Base-by-base conservation (phyloP, 2,329 filamentous ascomycete species). In the Capronia coronata region DNA sequence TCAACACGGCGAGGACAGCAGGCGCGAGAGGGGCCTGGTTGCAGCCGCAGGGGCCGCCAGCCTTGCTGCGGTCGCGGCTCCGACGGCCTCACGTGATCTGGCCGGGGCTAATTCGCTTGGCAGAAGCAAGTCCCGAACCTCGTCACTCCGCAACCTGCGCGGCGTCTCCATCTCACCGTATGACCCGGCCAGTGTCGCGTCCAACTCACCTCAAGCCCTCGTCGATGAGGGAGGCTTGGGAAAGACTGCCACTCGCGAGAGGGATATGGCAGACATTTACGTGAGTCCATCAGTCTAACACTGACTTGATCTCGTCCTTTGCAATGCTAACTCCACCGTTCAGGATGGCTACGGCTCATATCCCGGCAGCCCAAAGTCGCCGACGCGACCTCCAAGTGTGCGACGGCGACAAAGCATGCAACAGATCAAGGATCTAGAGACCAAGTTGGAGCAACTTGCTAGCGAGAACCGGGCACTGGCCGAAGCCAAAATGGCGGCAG, bases 401-500 rank as follows among this genome's bases (percentile, higher is more conserved):
- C 90, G 91, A 62, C 90, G 91, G 66, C 87, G 91, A 65, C 93
- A 95, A 71, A 97, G 91, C 76, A 91, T 97, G 83, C 91, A 97
- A 71, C 82, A 91, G 47, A 82, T 97, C 54, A 71, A 78, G 64
- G 91, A 98, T 63, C 82, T 98, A 64, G 89, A 97, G 73, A 76
- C 80, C 52, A 82, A 79, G 63, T 78, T 98, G 61, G 88, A 96
- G 61, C 84, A 91, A 67, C 76, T 98, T 57, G 75, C 85, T 34
- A 82, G 84, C 18, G 91, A 98, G 67, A 97, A 97, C 64, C 82
- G 84, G 49, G 73, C 81, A 55, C 80, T 98, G 22, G 76, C 80
- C 60, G 84, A 90, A 42, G 84, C 86, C 39, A 84, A 84, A 60
- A 68, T 76, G 46, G 78, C 79, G 42, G 80, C 86, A 47, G 87